These are phyloP conservation scores for Stentor coeruleus DNA, from an alignment of 73 alveolate genomes.

Conservation along the genomic window DNA sequence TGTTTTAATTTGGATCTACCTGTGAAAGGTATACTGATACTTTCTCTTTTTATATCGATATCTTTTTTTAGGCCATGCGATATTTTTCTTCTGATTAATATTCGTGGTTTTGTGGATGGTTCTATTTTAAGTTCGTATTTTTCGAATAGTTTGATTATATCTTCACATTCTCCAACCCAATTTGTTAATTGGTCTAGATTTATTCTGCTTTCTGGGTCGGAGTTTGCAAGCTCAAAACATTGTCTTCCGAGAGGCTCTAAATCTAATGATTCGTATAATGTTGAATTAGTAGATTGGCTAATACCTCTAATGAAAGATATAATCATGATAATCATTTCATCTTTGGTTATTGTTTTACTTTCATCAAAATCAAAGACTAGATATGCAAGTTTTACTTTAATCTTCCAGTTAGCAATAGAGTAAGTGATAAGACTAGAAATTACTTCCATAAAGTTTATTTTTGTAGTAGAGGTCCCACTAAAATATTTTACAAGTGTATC, in stretches of 20 bases:
- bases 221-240: background rate
- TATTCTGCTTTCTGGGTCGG: background rate
- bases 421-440: background rate
- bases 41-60: background rate
- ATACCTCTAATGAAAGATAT: background rate
- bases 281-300: background rate
- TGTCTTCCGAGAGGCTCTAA: background rate
- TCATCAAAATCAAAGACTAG: background rate
- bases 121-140: background rate
- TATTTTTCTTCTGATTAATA: background rate
- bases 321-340: background rate
- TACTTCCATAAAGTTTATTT: background rate
- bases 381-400: background rate
- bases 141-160: background rate
- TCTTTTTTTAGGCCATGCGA: no score
- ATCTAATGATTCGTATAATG: background rate
- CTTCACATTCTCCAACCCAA: background rate
- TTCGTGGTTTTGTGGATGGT: background rate
- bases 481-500: background rate
- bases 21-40: background rate
- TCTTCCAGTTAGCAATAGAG: background rate
- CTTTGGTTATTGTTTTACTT: background rate
- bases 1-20: background rate
- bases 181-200: background rate
- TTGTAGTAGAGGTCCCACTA: background rate